Evolutionary conservation across 1,139 yeast species (phyloP).

Genomic region (Blastobotrys aristatus): DNA sequence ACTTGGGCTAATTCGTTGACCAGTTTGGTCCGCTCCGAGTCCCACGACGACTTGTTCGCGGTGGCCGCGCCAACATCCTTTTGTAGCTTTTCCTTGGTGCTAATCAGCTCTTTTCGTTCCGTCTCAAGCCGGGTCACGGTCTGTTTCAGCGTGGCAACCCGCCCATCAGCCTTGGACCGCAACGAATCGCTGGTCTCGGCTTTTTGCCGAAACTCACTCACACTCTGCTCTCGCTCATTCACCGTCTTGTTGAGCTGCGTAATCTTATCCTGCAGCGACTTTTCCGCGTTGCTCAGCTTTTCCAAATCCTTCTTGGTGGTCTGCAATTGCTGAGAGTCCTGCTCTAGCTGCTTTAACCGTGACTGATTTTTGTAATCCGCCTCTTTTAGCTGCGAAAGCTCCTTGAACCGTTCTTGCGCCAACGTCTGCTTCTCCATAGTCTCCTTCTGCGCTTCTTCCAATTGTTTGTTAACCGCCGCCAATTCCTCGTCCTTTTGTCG

Average conservation of each 20-base stretch:
- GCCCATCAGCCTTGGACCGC: conserved; percentile 26
- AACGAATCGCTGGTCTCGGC: conserved; percentile 21
- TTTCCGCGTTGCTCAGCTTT: conserved; percentile 12
- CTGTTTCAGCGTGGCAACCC: conserved; percentile 24
- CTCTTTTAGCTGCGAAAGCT: conserved; percentile 6
- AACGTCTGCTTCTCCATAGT: conserved; percentile 4
- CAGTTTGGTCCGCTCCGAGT: conserved; percentile 24
- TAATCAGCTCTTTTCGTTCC: conserved; percentile 38
- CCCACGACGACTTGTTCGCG: conserved; percentile 21
- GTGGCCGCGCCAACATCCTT: conserved; percentile 38
- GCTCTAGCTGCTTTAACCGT: conserved; percentile 3
- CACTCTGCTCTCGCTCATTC: conserved; percentile 22
- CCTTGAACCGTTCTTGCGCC: conserved; percentile 13
- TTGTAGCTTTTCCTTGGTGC: conserved; percentile 44
- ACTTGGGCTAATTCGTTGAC: conserved; percentile 19
- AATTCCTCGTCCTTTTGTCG: conserved; percentile 1
- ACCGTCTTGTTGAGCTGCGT: conserved; percentile 26
- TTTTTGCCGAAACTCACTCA: conserved; percentile 18
- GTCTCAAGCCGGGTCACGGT: conserved; percentile 27
- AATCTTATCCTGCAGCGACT: conserved; percentile 29
- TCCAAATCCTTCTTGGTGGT: conserved; percentile 2
- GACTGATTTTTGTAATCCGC: background rate
- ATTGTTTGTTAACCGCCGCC: background rate
- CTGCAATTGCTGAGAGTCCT: conserved; percentile 3
- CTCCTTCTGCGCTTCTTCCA: conserved; percentile 9